These are phyloP conservation scores for Lumnitzera racemosa DNA, from an alignment of 345 rosid genomes.

Conservation along the genomic window DNA sequence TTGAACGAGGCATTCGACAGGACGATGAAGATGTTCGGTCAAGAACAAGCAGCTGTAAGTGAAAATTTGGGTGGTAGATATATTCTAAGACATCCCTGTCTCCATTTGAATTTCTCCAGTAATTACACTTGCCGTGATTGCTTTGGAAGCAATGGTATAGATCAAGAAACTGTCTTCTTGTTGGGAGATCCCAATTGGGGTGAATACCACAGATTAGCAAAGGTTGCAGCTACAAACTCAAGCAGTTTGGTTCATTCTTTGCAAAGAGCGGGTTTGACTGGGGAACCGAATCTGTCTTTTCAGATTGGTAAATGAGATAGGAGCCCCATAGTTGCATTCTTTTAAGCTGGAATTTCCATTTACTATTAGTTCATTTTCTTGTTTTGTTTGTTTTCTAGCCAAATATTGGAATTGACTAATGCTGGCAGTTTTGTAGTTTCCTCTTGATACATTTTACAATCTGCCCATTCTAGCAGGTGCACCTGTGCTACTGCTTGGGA, in stretches of 20 bases:
- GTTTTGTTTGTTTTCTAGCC: neutral
- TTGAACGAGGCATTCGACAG: conserved; percentile 53
- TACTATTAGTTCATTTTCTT: neutral
- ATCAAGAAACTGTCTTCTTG: conserved; percentile 14
- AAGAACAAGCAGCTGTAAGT: conserved; percentile 3
- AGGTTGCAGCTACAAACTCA: conserved; percentile 39
- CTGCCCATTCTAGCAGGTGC: no score
- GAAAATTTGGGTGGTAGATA: conserved; percentile 10
- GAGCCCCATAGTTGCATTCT: neutral
- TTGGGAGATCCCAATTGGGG: conserved; percentile 51
- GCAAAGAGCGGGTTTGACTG: conserved; percentile 11
- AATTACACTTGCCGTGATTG: conserved; percentile 37
- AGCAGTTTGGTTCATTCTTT: conserved; percentile 19
- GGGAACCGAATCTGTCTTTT: conserved; percentile 20
- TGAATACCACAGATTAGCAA: conserved; percentile 34
- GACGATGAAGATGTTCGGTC: conserved; percentile 32
- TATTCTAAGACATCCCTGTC: conserved; percentile 49
- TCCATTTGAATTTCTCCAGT: conserved; percentile 27
- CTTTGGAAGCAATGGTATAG: neutral
- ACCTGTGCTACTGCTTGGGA: no score
- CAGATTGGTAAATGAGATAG: conserved; percentile 27
- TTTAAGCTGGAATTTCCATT: neutral
- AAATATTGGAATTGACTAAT: no score
- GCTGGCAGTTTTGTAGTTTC: no score
- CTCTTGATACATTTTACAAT: no score